Conservation (phyloP, 305 asterid genomes). For the Rubia tinctorum region DNA sequence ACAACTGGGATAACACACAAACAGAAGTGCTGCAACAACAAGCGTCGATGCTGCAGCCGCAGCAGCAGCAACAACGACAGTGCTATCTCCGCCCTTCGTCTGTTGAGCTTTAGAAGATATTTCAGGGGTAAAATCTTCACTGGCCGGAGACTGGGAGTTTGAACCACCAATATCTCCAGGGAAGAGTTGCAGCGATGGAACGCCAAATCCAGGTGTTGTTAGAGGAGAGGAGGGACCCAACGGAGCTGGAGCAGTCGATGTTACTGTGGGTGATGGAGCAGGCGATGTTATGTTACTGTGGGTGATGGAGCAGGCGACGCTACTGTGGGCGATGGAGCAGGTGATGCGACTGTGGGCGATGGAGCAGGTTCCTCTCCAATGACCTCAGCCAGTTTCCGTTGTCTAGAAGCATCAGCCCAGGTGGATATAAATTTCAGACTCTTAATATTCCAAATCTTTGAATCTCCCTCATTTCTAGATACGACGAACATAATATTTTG, state of each 20-base stretch:
- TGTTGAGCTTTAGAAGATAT: constrained; percentile 32
- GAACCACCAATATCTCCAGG: constrained; percentile 34
- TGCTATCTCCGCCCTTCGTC: constrained; percentile 33
- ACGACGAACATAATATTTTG: constrained; percentile 30
- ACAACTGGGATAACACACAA: constrained; percentile 52
- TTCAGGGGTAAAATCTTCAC: constrained; percentile 18
- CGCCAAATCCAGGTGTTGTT: constrained; percentile 26
- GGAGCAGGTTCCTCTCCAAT: constrained; percentile 60
- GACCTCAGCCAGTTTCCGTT: constrained; percentile 52
- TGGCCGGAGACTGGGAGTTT: constrained; percentile 30
- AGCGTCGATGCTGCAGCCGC: constrained; percentile 64
- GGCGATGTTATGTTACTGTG: constrained; percentile 20
- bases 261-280: constrained; percentile 11
- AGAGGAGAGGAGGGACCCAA: constrained; percentile 30
- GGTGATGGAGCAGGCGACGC: constrained; percentile 24
- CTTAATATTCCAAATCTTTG: constrained; percentile 39
- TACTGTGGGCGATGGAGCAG: constrained; percentile 10
- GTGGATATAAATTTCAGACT: constrained; percentile 37
- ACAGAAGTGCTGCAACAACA: constrained; percentile 48
- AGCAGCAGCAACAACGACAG: constrained; percentile 58
- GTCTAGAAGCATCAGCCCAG: constrained; percentile 32
- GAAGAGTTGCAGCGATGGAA: constrained; percentile 51
- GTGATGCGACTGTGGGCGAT: constrained; percentile 38
- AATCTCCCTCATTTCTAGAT: constrained; percentile 40
- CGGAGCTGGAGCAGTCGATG: constrained; percentile 51